Conservation (phyloP, 148 eudicot species). For the Pharnaceum exiguum region DNA sequence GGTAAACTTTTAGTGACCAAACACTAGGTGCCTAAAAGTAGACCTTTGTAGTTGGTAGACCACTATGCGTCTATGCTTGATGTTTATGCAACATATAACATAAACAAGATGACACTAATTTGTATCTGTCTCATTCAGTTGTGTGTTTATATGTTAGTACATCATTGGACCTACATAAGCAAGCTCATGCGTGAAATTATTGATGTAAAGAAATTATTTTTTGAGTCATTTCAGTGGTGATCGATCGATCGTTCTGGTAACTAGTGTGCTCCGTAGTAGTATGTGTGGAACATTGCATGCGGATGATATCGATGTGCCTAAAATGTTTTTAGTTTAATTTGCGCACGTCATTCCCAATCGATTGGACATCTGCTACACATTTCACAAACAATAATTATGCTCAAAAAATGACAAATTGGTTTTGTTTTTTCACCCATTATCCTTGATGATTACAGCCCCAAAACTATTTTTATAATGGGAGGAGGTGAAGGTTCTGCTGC, state of each 20-base stretch:
- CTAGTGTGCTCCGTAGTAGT: too few species aligned
- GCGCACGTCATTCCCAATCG: neutral
- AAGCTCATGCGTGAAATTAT: slow-evolving; percentile 13
- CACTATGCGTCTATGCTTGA: neutral
- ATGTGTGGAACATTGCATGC: too few species aligned
- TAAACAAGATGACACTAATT: neutral
- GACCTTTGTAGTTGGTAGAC: slow-evolving; percentile 12
- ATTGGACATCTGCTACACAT: too few species aligned
- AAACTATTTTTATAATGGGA: slow-evolving; percentile 75
- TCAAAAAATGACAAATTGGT: neutral
- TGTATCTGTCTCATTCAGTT: neutral
- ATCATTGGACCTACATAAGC: neutral
- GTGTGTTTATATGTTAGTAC: neutral
- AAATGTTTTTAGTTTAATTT: too few species aligned
- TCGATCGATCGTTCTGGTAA: too few species aligned
- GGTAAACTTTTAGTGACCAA: too few species aligned
- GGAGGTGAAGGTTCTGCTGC: slow-evolving; percentile 90
- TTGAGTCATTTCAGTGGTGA: too few species aligned
- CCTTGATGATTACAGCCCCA: slow-evolving; percentile 45
- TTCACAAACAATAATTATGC: slow-evolving; percentile 4
- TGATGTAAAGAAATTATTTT: neutral
- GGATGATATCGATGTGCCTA: too few species aligned
- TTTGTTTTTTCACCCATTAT: too few species aligned
- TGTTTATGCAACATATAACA: neutral
- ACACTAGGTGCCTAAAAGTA: too few species aligned